Percentiles rank a stretch among this genome's conserved stretches.
These are phyloP conservation scores for Pancytospora philotis DNA, from an alignment of 371 early-diverging fungal genomes.

Conservation along the genomic window DNA sequence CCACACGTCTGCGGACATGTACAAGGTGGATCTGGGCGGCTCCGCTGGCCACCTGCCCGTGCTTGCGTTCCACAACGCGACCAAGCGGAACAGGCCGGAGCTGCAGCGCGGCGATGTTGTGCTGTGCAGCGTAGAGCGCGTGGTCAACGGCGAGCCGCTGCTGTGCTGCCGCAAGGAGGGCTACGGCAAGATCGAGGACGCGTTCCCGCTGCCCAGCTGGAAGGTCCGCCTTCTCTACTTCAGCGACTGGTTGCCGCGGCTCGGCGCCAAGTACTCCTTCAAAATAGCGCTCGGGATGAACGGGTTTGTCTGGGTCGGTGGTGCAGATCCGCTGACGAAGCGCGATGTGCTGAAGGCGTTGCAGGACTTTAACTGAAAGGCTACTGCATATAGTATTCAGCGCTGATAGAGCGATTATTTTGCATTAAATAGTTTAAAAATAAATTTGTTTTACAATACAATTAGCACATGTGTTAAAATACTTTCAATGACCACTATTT, in stretches of 20 bases:
- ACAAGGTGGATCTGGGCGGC: slow-evolving; percentile 44
- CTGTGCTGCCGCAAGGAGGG: slow-evolving; percentile 48
- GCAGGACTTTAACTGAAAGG: not conserved
- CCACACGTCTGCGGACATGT: slow-evolving; percentile 40
- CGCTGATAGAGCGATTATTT: too few relatives aligned
- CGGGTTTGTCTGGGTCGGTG: slow-evolving; percentile 48
- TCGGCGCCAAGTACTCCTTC: slow-evolving; percentile 13
- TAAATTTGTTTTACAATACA: too few relatives aligned
- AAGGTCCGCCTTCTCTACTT: slow-evolving; percentile 47
- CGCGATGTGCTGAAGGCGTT: slow-evolving; percentile 7
- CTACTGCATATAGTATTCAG: too few relatives aligned
- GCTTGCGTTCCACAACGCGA: slow-evolving; percentile 55
- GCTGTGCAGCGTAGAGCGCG: slow-evolving; percentile 38
- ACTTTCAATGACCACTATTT: too few relatives aligned
- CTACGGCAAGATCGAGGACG: slow-evolving; percentile 48
- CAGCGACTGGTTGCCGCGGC: slow-evolving; percentile 22
- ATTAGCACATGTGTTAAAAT: too few relatives aligned
- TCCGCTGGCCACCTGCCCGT: slow-evolving; percentile 43
- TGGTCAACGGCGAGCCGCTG: slow-evolving; percentile 32
- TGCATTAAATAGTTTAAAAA: too few relatives aligned
- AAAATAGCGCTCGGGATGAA: slow-evolving; percentile 47
- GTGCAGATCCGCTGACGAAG: slow-evolving; percentile 18
- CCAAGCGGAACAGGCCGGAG: slow-evolving; percentile 57
- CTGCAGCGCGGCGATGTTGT: slow-evolving; percentile 45
- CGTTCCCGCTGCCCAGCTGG: slow-evolving; percentile 33